phyloP scores from a whole-genome alignment of 2,329 filamentous ascomycete species.

The Emmonsiellopsis sp. region DNA sequence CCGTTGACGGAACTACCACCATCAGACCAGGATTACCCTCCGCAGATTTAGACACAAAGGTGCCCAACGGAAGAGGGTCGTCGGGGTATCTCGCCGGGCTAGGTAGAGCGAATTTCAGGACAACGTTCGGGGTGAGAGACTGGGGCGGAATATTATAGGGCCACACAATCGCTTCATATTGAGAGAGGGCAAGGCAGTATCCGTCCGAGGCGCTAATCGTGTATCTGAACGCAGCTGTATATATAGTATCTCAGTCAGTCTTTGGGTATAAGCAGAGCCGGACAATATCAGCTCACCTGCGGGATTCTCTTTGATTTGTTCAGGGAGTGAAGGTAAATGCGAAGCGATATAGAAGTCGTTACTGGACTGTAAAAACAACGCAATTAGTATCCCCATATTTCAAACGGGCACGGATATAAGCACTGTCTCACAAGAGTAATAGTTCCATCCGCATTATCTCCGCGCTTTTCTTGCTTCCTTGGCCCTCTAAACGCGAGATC shows the following conservation, averaged over 20 bases:
- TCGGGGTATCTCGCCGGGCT: slow-evolving; percentile 56
- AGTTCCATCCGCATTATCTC: slow-evolving; percentile 21
- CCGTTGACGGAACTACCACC: slow-evolving; percentile 71
- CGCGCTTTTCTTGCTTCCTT: slow-evolving; percentile 28
- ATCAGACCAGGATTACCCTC: slow-evolving; percentile 78
- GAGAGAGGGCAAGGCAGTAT: slow-evolving; percentile 72
- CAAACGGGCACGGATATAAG: background rate
- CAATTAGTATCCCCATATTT: slow-evolving; percentile 9
- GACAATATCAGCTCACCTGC: slow-evolving; percentile 39
- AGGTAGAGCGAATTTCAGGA: slow-evolving; percentile 71
- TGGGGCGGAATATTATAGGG: slow-evolving; percentile 55
- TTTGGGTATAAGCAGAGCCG: slow-evolving; percentile 5
- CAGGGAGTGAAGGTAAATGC: slow-evolving; percentile 73
- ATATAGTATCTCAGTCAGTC: background rate
- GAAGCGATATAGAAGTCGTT: slow-evolving; percentile 78
- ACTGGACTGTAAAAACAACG: slow-evolving; percentile 50
- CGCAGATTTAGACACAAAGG: slow-evolving; percentile 69
- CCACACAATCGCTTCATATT: slow-evolving; percentile 80
- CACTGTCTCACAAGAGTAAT: slow-evolving; percentile 25
- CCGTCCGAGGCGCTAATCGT: slow-evolving; percentile 55
- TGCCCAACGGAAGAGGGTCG: slow-evolving; percentile 71
- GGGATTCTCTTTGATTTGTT: slow-evolving; percentile 59
- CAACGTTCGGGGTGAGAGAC: slow-evolving; percentile 49
- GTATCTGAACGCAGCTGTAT: slow-evolving; percentile 54
- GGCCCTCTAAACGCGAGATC: slow-evolving; percentile 27